Evolutionary conservation across 2,329 filamentous ascomycete species (phyloP).

Genomic region (Talaromyces sp.): DNA sequence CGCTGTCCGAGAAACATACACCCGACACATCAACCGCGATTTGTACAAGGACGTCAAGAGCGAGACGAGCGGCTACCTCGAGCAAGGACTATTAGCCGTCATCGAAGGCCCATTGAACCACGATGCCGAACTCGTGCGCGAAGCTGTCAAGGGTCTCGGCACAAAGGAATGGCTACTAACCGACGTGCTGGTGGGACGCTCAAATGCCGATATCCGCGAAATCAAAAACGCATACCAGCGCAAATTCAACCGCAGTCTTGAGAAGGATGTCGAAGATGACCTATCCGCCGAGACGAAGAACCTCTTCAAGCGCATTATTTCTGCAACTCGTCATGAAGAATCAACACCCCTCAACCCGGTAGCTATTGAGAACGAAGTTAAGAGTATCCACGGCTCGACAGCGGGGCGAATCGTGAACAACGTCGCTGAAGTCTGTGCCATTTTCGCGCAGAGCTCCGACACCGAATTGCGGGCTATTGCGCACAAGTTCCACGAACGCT

Average conservation of each 20-base stretch:
- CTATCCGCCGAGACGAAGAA: constrained; percentile 81
- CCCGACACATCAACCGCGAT: constrained; percentile 61
- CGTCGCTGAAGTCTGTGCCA: constrained; percentile 61
- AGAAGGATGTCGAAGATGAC: constrained; percentile 70
- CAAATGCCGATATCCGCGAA: constrained; percentile 80
- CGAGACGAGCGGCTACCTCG: constrained; percentile 73
- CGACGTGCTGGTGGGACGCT: constrained; percentile 76
- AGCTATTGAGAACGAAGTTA: constrained; percentile 71
- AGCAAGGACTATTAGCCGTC: constrained; percentile 69
- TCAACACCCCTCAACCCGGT: constrained; percentile 68
- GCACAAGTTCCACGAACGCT: constrained; percentile 69
- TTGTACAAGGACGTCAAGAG: constrained; percentile 72
- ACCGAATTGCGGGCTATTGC: constrained; percentile 79
- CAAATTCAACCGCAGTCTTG: constrained; percentile 63
- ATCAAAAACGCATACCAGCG: constrained; percentile 77
- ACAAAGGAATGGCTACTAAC: constrained; percentile 86
- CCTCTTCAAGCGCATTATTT: constrained; percentile 78
- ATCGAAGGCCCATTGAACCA: constrained; percentile 73
- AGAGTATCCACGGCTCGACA: constrained; percentile 72
- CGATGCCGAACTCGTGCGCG: constrained; percentile 67
- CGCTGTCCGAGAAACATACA: constrained; percentile 64
- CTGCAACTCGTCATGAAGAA: constrained; percentile 73
- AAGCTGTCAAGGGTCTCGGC: constrained; percentile 72
- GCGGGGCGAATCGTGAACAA: constrained; percentile 59
- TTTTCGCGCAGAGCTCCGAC: constrained; percentile 72